Evolutionary conservation across 2,329 filamentous ascomycete genomes (phyloP).

Genomic region (Aschersonia sp.): DNA sequence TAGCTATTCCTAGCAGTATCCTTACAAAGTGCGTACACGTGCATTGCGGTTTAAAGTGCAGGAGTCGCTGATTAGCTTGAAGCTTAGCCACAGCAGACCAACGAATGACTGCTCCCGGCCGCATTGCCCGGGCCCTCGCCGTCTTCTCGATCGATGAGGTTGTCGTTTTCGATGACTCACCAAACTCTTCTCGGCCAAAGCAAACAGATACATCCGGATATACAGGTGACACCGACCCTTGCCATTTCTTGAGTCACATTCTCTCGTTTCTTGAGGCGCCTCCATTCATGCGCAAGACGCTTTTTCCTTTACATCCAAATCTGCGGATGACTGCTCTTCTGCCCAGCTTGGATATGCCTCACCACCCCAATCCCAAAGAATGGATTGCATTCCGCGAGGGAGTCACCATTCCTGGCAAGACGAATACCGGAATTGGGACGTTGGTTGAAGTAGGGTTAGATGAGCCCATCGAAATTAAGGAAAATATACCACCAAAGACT

Average conservation of each 20-base stretch:
- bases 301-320: conserved; percentile 71
- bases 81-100: conserved; percentile 62
- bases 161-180: conserved; percentile 63
- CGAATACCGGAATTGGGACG: conserved; percentile 29
- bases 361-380: conserved; percentile 62
- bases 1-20: conserved; percentile 67
- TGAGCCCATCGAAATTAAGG: conserved; percentile 38
- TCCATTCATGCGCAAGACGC: conserved; percentile 59
- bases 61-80: neutral
- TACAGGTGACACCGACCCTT: conserved; percentile 61
- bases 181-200: conserved; percentile 26
- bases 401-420: conserved; percentile 39
- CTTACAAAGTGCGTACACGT: conserved; percentile 46
- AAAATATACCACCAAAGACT: conserved; percentile 52
- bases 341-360: conserved; percentile 70
- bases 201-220: conserved; percentile 36
- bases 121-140: conserved; percentile 66
- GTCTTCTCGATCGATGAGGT: conserved; percentile 79
- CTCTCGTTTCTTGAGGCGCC: conserved; percentile 74
- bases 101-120: conserved; percentile 56
- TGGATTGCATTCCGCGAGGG: conserved; percentile 73
- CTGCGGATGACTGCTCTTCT: conserved; percentile 57
- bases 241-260: conserved; percentile 66
- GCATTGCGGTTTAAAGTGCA: neutral
- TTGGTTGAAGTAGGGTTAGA: conserved; percentile 43